Evolutionary conservation across 202 grass and related monocot species (phyloP).

Genomic region (Panicum virgatum): DNA sequence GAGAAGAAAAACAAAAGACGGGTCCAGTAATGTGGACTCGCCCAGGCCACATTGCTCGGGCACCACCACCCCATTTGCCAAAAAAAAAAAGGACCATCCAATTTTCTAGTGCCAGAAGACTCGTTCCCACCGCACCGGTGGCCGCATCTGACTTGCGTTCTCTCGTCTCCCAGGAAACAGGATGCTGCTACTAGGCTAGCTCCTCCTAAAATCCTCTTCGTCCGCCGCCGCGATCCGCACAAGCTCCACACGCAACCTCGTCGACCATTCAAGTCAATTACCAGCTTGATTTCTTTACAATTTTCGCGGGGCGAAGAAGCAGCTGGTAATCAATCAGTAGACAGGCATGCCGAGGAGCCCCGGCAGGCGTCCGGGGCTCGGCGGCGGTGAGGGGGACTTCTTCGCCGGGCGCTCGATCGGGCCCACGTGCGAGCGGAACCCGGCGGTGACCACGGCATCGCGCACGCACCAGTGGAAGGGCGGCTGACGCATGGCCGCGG

Average conservation of each 20-base stretch:
- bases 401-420: slow-evolving; percentile 71
- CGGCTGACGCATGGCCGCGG: slow-evolving; percentile 38
- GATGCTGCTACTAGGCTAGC: too few species aligned
- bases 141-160: not conserved
- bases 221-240: not conserved
- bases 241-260: slow-evolving; percentile 22
- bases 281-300: not conserved
- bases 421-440: slow-evolving; percentile 61
- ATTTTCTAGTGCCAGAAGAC: not conserved
- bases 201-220: not conserved
- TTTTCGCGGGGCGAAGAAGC: not conserved
- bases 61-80: not conserved
- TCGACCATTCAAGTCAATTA: not conserved
- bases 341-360: slow-evolving; percentile 32
- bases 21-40: not conserved
- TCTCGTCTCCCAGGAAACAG: not conserved
- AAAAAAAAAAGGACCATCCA: not conserved
- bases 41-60: slow-evolving; percentile 6
- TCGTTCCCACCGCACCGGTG: not conserved
- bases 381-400: slow-evolving; percentile 25
- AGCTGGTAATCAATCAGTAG: slow-evolving; percentile 5
- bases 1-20: too few species aligned
- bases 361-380: not conserved
- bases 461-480: slow-evolving; percentile 80
- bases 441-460: slow-evolving; percentile 61